phyloP scores from a whole-genome alignment of 2,329 filamentous ascomycete species.

The Magnaporthiopsis incrustans region DNA sequence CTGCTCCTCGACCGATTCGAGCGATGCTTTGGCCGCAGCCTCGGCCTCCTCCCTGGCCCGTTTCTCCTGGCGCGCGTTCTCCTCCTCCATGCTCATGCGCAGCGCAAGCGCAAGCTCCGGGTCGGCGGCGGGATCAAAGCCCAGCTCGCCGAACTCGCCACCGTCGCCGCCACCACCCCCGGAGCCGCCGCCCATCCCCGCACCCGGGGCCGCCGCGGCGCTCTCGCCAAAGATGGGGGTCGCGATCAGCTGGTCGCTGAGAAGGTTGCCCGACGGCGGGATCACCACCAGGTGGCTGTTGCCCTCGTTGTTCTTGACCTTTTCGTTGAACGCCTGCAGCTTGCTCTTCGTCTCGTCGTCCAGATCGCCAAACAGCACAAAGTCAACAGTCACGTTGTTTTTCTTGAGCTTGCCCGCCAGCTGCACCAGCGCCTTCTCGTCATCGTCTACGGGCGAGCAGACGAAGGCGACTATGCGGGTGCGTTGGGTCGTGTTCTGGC shows the following conservation, averaged over 20 bases:
- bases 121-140: conserved; percentile 84
- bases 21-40: conserved; percentile 37
- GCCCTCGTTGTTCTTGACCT: conserved; percentile 83
- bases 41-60: conserved; percentile 69
- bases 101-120: conserved; percentile 90
- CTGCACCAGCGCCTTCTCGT: conserved; percentile 79
- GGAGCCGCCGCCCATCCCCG: conserved; percentile 41
- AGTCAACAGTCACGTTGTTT: conserved; percentile 86
- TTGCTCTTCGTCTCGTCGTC: conserved; percentile 87
- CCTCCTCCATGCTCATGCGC: conserved; percentile 97
- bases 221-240: conserved; percentile 86
- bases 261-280: conserved; percentile 80
- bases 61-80: conserved; percentile 88
- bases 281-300: conserved; percentile 79
- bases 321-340: conserved; percentile 86
- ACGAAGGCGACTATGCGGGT: conserved; percentile 96
- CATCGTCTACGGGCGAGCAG: conserved; percentile 85
- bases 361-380: conserved; percentile 89
- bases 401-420: conserved; percentile 99
- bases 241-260: conserved; percentile 84
- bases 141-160: conserved; percentile 68
- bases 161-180: conserved; percentile 51
- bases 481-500: conserved; percentile 93
- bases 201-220: conserved; percentile 52
- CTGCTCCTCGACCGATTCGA: conserved; percentile 79